Evolutionary conservation across 805 yeast genomes (phyloP).

Genomic region (Wilhelminamyces savonicus): DNA sequence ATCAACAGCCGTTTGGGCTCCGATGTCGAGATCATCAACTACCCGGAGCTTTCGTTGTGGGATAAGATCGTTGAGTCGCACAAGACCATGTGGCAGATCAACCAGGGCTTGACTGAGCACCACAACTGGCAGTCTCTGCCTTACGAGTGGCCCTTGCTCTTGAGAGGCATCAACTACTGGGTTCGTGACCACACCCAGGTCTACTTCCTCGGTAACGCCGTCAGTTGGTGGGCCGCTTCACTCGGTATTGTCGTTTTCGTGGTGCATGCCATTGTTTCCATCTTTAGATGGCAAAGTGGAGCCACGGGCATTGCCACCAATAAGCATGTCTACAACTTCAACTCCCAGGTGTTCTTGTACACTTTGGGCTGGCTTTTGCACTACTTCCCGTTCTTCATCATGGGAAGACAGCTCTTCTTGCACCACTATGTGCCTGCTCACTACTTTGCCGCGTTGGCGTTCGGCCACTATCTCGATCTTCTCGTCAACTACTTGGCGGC

Average conservation of each 20-base stretch:
- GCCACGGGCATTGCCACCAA: constrained; percentile 32
- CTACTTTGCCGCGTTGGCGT: constrained; percentile 75
- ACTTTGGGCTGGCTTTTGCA: constrained; percentile 68
- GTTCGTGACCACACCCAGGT: constrained; percentile 51
- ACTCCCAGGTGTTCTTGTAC: constrained; percentile 55
- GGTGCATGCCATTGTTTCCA: constrained; percentile 40
- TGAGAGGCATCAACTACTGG: constrained; percentile 84
- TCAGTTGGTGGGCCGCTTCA: constrained; percentile 70
- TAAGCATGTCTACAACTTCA: constrained; percentile 57
- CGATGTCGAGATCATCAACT: constrained; percentile 30
- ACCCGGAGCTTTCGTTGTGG: constrained; percentile 47
- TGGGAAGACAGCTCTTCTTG: constrained; percentile 89
- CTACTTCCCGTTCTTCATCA: constrained; percentile 69
- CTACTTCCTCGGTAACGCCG: constrained; percentile 73
- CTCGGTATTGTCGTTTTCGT: constrained; percentile 45
- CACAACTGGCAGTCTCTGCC: constrained; percentile 73
- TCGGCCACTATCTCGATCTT: constrained; percentile 63
- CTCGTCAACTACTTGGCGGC: constrained; percentile 33
- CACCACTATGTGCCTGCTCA: constrained; percentile 93
- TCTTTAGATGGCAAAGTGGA: constrained; percentile 60
- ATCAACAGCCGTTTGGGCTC: constrained; percentile 41
- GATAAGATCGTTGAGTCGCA: constrained; percentile 63
- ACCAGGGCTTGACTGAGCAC: constrained; percentile 59
- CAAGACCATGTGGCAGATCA: constrained; percentile 70
- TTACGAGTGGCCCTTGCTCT: constrained; percentile 64